Base-by-base conservation (phyloP, 345 rosid species). In the Pistacia atlantica region DNA sequence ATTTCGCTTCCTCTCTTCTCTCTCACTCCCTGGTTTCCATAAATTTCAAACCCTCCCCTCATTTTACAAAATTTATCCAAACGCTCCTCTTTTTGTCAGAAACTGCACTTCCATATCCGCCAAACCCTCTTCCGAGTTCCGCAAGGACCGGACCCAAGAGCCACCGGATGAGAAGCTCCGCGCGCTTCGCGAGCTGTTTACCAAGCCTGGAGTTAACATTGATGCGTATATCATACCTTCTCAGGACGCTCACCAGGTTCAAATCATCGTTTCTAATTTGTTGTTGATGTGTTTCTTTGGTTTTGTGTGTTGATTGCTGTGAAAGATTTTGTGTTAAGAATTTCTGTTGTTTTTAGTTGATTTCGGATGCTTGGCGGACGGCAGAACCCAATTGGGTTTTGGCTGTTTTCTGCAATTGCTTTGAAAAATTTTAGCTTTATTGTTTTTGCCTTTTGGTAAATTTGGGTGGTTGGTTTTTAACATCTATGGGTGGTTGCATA, bases 171-270 rank as follows among this genome's bases (percentile, higher is more conserved):
- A 87, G 83, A 95, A 92, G 91, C 93, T 95, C 63, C 79, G 65
- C 55, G 85, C 94, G 18, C 84, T 95, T 45, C 90, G 97, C 48
- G 84, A 79, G 80, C 84, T 86, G 45, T 95, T 93, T 75, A 71
- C 93, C 25, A 78, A 79, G 82, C 94, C 96, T 8, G 91, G 88
- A 62, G 79, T 93, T 75, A 94, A 90, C 25, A 90, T 95, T 79
- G 99, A 95, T 67, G 99, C 98, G n/a, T 95, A 92, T 74, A 87
- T 95, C 78, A 80, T 95, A 38, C 99, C 99, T 81, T 95, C 99
- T 72, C 98, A 90, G 81, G 99, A 95, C 83, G 94, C 99, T 11
- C 99, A 95, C 77, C 98, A 93, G 98, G 98, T 93, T 78, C 33
- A 52, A 22, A 72, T 48, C 11, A 2, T 20, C 51, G 1, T 48